These are phyloP conservation scores for Boletellus deceptivus DNA, from an alignment of 1,284 basidiomycete genomes.

Conservation along the genomic window DNA sequence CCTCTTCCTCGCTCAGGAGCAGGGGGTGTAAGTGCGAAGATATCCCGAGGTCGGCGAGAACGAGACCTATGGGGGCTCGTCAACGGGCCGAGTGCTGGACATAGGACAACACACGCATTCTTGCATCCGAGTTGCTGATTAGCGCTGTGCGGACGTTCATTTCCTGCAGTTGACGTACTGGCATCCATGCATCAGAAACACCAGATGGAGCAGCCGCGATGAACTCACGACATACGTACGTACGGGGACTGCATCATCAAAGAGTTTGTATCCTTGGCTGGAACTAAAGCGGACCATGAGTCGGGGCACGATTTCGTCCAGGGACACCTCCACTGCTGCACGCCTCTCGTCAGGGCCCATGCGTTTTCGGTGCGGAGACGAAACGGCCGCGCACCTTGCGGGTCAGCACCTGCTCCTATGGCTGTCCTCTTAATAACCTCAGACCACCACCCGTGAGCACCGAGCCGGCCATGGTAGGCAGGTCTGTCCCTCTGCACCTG, in stretches of 20 bases:
- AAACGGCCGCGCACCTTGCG: slow-evolving; percentile 39
- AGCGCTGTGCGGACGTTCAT: slow-evolving; percentile 53
- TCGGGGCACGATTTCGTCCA: slow-evolving; percentile 50
- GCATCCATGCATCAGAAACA: slow-evolving; percentile 6
- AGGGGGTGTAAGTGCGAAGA: slow-evolving; percentile 48
- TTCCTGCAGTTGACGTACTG: slow-evolving; percentile 48
- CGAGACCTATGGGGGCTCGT: slow-evolving; percentile 41
- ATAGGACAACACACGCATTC: slow-evolving; percentile 53
- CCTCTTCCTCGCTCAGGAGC: slow-evolving; percentile 62
- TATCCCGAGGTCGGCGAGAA: slow-evolving; percentile 58
- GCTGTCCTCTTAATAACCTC: slow-evolving; percentile 72
- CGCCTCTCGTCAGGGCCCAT: slow-evolving; percentile 12
- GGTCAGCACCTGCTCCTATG: slow-evolving; percentile 65
- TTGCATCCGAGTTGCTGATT: slow-evolving; percentile 67
- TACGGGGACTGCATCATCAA: slow-evolving; percentile 59
- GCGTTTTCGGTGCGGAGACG: slow-evolving; percentile 23
- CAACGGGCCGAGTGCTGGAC: background rate
- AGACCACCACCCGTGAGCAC: slow-evolving; percentile 63
- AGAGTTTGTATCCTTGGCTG: slow-evolving; percentile 64
- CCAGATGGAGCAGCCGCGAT: background rate
- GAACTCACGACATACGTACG: slow-evolving; percentile 46
- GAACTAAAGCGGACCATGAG: slow-evolving; percentile 68
- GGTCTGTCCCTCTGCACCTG: slow-evolving; percentile 59
- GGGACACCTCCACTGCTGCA: slow-evolving; percentile 50
- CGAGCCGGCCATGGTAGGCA: slow-evolving; percentile 42